Conservation (phyloP, 305 asterid species). For the Rubia occidens region DNA sequence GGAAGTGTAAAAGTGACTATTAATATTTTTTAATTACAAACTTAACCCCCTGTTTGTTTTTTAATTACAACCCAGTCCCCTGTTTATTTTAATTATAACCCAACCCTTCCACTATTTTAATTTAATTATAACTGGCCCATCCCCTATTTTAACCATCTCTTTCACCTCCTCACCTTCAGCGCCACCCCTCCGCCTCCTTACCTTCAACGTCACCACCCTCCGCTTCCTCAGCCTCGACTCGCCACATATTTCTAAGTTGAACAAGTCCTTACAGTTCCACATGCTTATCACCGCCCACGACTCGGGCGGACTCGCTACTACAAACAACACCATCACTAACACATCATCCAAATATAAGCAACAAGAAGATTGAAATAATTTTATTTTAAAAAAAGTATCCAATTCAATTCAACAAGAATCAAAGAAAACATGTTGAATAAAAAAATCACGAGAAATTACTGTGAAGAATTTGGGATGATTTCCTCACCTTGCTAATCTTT, state of each 20-base stretch:
- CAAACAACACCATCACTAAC: conserved; percentile 8
- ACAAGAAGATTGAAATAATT: neutral
- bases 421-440: conserved; percentile 33
- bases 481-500: conserved; percentile 83
- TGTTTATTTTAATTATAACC: too few relatives aligned
- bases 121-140: too few relatives aligned
- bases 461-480: conserved; percentile 16
- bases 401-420: conserved; percentile 14
- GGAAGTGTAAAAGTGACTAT: too few relatives aligned
- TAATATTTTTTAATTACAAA: too few relatives aligned
- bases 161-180: too few relatives aligned
- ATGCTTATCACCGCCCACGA: conserved; percentile 85
- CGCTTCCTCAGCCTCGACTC: conserved; percentile 49
- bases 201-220: too few relatives aligned
- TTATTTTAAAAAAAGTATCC: neutral
- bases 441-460: conserved; percentile 38
- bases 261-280: conserved; percentile 83
- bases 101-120: too few relatives aligned
- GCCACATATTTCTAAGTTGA: conserved; percentile 72
- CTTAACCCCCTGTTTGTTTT: too few relatives aligned
- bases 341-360: conserved; percentile 18
- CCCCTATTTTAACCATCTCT: too few relatives aligned
- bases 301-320: conserved; percentile 41
- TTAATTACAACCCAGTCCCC: too few relatives aligned
- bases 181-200: too few relatives aligned